A percentile compares a stretch with the other conserved stretches of the same genome.
phyloP scores from a whole-genome alignment of 495 filamentous ascomycete species.

The Lichenothelia convexa region DNA sequence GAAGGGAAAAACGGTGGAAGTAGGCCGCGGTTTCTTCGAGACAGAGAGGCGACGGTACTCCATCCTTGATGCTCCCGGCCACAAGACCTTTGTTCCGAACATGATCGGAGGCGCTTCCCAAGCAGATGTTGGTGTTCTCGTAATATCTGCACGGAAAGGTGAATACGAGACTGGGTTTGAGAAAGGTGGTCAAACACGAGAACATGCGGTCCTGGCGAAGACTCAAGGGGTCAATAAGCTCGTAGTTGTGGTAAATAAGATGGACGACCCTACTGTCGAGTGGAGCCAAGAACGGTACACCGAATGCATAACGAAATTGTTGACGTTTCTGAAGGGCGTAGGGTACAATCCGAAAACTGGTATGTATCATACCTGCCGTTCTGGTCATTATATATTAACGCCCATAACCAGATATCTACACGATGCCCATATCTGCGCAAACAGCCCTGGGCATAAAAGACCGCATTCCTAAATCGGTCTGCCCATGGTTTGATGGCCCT shows the following conservation, averaged over 20 bases:
- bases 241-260: conserved; percentile 89
- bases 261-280: conserved; percentile 91
- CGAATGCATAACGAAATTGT: conserved; percentile 80
- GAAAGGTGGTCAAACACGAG: conserved; percentile 91
- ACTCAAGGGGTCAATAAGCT: conserved; percentile 97
- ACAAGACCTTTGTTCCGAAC: conserved; percentile 18
- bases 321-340: conserved; percentile 69
- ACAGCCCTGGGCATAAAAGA: conserved; percentile 72
- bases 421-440: conserved; percentile 94
- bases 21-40: conserved; percentile 92
- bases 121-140: conserved; percentile 86
- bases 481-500: conserved; percentile 77
- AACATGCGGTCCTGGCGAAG: conserved; percentile 92
- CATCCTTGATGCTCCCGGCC: conserved; percentile 78
- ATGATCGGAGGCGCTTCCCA: conserved; percentile 70
- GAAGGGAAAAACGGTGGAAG: conserved; percentile 97
- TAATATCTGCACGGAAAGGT: conserved; percentile 92
- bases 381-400: not conserved
- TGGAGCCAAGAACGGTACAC: conserved; percentile 85
- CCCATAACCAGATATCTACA: conserved; percentile 43
- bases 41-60: conserved; percentile 76
- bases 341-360: conserved; percentile 75
- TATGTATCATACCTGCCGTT: conserved; percentile 1
- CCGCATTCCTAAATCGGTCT: conserved; percentile 56
- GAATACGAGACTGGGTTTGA: conserved; percentile 99